A percentile compares a stretch with the other conserved stretches of the same genome.
These are phyloP conservation scores for Micractinium sp. DNA, from an alignment of 139 green algal genomes.

Conservation along the genomic window DNA sequence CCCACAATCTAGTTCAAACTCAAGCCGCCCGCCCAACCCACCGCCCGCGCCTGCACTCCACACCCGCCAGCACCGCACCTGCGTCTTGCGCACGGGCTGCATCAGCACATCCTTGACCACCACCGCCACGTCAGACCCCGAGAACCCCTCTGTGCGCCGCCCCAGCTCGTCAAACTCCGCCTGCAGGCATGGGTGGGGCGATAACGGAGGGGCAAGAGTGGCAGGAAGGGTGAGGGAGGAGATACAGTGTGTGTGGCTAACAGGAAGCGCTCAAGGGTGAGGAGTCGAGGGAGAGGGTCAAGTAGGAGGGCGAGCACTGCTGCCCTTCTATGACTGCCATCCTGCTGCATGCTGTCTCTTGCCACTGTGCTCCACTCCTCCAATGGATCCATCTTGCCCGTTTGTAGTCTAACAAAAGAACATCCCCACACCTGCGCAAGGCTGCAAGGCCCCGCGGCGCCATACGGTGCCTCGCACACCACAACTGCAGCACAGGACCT, in stretches of 20 bases:
- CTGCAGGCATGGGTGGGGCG: not conserved
- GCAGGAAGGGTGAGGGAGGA: not conserved
- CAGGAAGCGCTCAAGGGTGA: not conserved
- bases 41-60: not conserved
- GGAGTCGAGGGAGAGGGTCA: not conserved
- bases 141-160: constrained; percentile 88
- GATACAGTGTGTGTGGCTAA: not conserved
- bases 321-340: too few relatives aligned
- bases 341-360: too few relatives aligned
- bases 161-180: constrained; percentile 90
- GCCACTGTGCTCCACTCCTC: too few relatives aligned
- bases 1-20: too few relatives aligned
- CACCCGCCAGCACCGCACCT: constrained; percentile 32
- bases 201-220: not conserved
- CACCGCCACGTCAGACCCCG: constrained; percentile 81
- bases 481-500: too few relatives aligned
- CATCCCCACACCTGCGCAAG: too few relatives aligned
- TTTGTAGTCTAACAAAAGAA: too few relatives aligned
- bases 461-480: too few relatives aligned
- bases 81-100: constrained; percentile 94
- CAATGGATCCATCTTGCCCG: too few relatives aligned
- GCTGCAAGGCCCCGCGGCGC: too few relatives aligned
- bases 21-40: not conserved
- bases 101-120: constrained; percentile 98
- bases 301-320: too few relatives aligned